Evolutionary conservation across 1,139 yeast genomes (phyloP), one percentile per base, ranked within the genome.

Genomic region (Blastobotrys aristatus): DNA sequence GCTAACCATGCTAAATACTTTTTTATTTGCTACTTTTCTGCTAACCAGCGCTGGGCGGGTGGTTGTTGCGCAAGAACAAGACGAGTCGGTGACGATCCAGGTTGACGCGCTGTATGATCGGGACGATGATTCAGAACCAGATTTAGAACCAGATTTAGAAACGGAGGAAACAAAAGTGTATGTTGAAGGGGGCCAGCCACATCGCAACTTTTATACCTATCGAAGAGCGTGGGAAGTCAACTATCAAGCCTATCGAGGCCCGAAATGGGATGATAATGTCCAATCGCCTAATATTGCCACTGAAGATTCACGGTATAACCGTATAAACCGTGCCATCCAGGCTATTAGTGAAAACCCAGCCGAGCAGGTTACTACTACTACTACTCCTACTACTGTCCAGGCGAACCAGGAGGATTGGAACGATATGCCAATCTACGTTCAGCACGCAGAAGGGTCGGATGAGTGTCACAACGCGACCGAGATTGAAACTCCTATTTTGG

Each of bases 261-360:
- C 49, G 29, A 42, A 36, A 27, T 35, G 26, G 22, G 27, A 18
- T 11, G 14, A 29, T n/a, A 42, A 37, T 11, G 38, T 40, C 46
- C 31, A 36, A 40, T 37, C 46, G 21, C 40, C 33, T 11, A 6
- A 21, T 2, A 35, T 39, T 13, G 43, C 46, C 10, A 20, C 18
- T 1, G 46, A 40, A 8, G 26, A 32, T 3, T 37, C 46, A 14
- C 33, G 40, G 18, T 42, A 29, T 21, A 43, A 46, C 31, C 43
- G 49, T 11, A 42, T 46, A 22, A 30, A 37, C 17, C 39, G 49
- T 8, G 43, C 45, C 10, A 43, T 46, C 4, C 42, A 46, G 16
- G 44, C 44, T 7, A n/a, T n/a, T 14, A 26, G 5, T 17, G 43
- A 35, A 3, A 33, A 35, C 29, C n/a, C n/a, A n/a, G n/a, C n/a